These are phyloP conservation scores for Stenogyne calaminthoides DNA, from an alignment of 305 asterid genomes.

Conservation along the genomic window DNA sequence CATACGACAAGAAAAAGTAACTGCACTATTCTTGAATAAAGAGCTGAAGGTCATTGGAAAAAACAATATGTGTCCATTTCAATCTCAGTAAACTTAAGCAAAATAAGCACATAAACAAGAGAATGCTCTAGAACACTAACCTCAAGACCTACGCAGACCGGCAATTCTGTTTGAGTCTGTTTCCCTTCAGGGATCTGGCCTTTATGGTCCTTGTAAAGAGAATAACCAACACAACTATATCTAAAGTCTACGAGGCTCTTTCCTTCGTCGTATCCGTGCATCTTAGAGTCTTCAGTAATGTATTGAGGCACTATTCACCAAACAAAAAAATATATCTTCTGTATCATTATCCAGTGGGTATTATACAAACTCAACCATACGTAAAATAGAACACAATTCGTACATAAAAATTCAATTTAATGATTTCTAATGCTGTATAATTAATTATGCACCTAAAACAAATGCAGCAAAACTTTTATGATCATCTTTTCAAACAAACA, in stretches of 20 bases:
- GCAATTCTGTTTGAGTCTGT: slow-evolving; percentile 61
- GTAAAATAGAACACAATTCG: neutral
- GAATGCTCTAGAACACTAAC: slow-evolving; percentile 43
- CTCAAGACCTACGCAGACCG: slow-evolving; percentile 89
- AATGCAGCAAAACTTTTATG: neutral
- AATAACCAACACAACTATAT: slow-evolving; percentile 88
- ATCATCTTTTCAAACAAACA: neutral
- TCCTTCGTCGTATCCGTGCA: slow-evolving; percentile 72
- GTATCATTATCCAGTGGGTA: neutral
- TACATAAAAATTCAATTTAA: neutral
- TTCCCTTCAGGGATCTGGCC: slow-evolving; percentile 42
- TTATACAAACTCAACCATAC: neutral
- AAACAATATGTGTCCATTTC: neutral
- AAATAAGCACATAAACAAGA: slow-evolving; percentile 5
- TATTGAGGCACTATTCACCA: slow-evolving; percentile 64
- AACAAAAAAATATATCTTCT: slow-evolving; percentile 31
- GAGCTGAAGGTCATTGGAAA: neutral
- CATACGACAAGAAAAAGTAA: neutral
- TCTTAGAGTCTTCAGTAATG: slow-evolving; percentile 68
- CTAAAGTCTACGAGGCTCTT: slow-evolving; percentile 71
- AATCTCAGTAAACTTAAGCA: neutral
- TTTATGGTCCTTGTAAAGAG: slow-evolving; percentile 64
- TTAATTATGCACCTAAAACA: neutral
- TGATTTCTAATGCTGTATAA: neutral
- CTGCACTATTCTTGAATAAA: slow-evolving; percentile 18